Evolutionary conservation across 176 grass and related monocot genomes (phyloP), one percentile per base, ranked within the genome.

Genomic region (Phoenix roebelenii): DNA sequence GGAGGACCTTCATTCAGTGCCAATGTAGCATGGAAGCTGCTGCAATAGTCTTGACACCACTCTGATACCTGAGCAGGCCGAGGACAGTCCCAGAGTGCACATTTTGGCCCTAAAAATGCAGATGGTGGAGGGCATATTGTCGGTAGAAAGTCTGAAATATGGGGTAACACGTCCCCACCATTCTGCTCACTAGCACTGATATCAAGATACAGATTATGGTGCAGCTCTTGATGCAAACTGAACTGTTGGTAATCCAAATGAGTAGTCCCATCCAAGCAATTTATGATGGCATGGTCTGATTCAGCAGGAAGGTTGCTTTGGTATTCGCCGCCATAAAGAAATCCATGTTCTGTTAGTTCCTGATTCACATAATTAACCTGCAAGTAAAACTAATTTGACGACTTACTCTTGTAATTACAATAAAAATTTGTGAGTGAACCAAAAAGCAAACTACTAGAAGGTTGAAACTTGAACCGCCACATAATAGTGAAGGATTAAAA

Each of bases 361-460:
- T 82, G 85, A 30, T 82, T 95, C 35, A 85, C 79, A 84, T 89
- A 95, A 67, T 85, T 89, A 72, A 73, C 72, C 89, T 88, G 84
- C 64, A 79, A 66, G 70, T 50, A 80, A 79, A 56, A 28, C 77
- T 64, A 71, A 44, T 61, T 24, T 14, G 35, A 44, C 2, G 10
- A 10, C 17, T 18, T 18, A 22, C 18, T n/a, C 19, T 18, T 22
- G 19, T 22, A 55, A 18, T 20, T 9, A 10, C 9, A 10, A n/a
- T 19, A 55, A 55, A 44, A 9, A 44, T 22, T 22, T 1, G 9
- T 55, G 52, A 22, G 3, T 7, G 52, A 18, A 10, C 5, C 17
- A 55, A n/a, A 7, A 55, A 18, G 17, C 6, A 22, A 55, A n/a
- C 9, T 55, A 20, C 9, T 44, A 14, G 35, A 44, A 44, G 5